A percentile compares a stretch with the other conserved stretches of the same genome.
Evolutionary conservation across 192 early-diverging fungal species (phyloP).

Genomic region (Endogone sp.): DNA sequence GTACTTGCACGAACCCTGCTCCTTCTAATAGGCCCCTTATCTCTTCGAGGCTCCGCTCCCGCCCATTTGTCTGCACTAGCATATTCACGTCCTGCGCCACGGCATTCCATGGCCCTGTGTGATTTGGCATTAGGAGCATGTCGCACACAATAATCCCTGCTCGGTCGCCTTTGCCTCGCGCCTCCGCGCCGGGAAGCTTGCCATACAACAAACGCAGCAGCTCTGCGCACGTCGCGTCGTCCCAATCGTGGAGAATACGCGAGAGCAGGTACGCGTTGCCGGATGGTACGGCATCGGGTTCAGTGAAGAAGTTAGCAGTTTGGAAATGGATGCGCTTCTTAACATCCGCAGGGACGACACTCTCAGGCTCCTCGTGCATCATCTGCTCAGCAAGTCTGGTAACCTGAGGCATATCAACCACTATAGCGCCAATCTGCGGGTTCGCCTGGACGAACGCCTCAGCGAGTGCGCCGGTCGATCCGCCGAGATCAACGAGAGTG

Average conservation of each 20-base stretch:
- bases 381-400: neutral
- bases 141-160: conserved; percentile 8
- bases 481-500: conserved; percentile 2
- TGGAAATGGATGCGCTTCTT: neutral
- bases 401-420: conserved; percentile 7
- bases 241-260: conserved; percentile 31
- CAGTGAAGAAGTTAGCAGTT: neutral
- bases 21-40: conserved; percentile 1
- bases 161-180: too few relatives aligned
- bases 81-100: conserved; percentile 25
- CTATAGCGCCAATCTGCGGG: neutral
- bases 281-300: neutral
- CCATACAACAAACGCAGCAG: conserved; percentile 4
- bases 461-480: conserved; percentile 4
- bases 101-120: conserved; percentile 1
- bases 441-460: neutral
- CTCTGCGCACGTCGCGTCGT: conserved; percentile 11
- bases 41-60: conserved; percentile 17
- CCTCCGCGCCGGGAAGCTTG: neutral
- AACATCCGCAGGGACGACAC: neutral
- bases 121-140: conserved; percentile 8
- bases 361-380: neutral
- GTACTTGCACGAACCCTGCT: neutral
- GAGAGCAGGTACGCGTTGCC: conserved; percentile 16
- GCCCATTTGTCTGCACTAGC: conserved; percentile 26